Conservation (phyloP, 768 basidiomycete species). For the Russula vinacea region DNA sequence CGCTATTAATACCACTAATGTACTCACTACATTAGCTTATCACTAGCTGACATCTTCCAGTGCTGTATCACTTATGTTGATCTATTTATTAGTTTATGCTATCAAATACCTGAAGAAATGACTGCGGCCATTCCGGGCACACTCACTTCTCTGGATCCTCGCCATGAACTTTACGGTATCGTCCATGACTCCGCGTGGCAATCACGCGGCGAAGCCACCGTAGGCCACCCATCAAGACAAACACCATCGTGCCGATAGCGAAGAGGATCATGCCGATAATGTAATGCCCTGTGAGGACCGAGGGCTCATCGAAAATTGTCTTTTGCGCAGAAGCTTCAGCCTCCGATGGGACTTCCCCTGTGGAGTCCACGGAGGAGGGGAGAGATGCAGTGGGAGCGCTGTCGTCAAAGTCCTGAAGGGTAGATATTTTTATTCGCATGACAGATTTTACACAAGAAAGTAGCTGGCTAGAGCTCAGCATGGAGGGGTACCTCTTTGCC, state of each 20-base stretch:
- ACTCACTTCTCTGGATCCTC: constrained; percentile 25
- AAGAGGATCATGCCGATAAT: constrained; percentile 37
- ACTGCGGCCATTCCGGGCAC: not conserved
- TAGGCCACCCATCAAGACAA: constrained; percentile 24
- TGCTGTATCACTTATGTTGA: not conserved
- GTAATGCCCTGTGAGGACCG: constrained; percentile 30
- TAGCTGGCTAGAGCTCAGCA: constrained; percentile 77
- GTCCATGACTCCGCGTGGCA: constrained; percentile 18
- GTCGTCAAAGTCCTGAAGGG: constrained; percentile 30
- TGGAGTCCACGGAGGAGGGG: not conserved
- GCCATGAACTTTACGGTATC: constrained; percentile 20
- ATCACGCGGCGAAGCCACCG: constrained; percentile 23
- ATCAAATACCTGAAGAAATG: constrained; percentile 1
- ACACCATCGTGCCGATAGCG: constrained; percentile 17
- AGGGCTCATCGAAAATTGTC: constrained; percentile 26
- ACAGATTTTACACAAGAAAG: constrained; percentile 32
- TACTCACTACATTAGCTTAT: not conserved
- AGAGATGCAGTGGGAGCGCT: constrained; percentile 17
- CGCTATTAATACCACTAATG: not conserved
- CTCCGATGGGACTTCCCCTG: constrained; percentile 9
- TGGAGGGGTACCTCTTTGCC: constrained; percentile 91
- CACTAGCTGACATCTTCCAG: not conserved
- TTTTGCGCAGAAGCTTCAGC: constrained; percentile 13
- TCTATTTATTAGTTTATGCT: constrained; percentile 6
- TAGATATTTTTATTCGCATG: constrained; percentile 34